Base-by-base conservation (phyloP, 2,329 filamentous ascomycete species). In the Colletotrichum sansevieriae region DNA sequence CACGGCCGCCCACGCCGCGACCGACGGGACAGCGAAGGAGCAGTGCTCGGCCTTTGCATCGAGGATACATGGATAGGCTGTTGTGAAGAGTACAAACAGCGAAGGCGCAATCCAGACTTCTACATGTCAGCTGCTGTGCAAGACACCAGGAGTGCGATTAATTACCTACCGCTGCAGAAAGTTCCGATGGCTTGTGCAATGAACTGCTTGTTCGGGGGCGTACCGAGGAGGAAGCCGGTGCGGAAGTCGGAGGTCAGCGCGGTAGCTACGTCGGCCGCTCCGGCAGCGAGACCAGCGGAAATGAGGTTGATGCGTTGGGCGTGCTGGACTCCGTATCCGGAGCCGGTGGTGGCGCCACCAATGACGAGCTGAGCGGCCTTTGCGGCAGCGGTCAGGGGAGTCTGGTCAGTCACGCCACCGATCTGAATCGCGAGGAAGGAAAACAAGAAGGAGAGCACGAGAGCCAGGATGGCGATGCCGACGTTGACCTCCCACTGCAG, bases 321-420 rank as follows among this genome's bases (percentile, higher is more conserved):
- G 44, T 86, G 78, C 3, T 77, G 68, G 51, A 84, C 73, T 2
- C 76, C 73, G 78, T 83, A 86, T 68, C 82, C 79, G 57, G 85
- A 80, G 67, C 83, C 81, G 44, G 84, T 83, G 5, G 87, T 89
- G 10, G 85, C 86, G 60, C 83, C 87, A 66, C 87, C 87, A 60
- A 90, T 85, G 65, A 90, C 81, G 66, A 90, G 83, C 78, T 90
- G 90, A 2, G 88, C 90, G 4, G 90, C 90, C 78, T 92, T 92
- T 72, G 89, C 85, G 0, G 88, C 88, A 3, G 90, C 88, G 3
- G 90, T 91, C 2, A 92, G 81, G 0, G 90, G 90, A 0, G 89
- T 89, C 72, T 86, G 86, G 72, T 90, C 87, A 15, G 84, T 88
- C n/a, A 86, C 84, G 66, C 84, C 88, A 35, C 85, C 84, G 74